A percentile compares a stretch with the other conserved stretches of the same genome.
phyloP scores from a whole-genome alignment of 305 asterid genomes.

The Fraxinus platypoda region DNA sequence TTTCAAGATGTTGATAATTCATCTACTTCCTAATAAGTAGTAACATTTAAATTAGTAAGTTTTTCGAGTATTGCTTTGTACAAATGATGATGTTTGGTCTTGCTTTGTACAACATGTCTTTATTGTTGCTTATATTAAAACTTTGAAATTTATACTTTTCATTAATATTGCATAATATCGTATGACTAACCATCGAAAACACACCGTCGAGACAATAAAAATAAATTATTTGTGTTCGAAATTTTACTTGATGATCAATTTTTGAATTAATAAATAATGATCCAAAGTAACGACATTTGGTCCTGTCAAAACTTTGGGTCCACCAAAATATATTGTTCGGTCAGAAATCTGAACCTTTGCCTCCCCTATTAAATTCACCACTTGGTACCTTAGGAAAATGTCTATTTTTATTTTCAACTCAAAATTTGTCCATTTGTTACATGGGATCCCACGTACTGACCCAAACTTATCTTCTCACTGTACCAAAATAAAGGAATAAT shows the following conservation, averaged over 20 bases:
- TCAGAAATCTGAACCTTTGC: slow-evolving; percentile 21
- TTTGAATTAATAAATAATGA: not conserved
- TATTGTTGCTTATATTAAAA: not conserved
- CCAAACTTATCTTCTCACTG: slow-evolving; percentile 25
- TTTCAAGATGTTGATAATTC: slow-evolving; percentile 3
- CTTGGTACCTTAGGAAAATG: slow-evolving; percentile 6
- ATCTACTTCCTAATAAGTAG: not conserved
- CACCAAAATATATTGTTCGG: slow-evolving; percentile 19
- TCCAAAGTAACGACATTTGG: not conserved
- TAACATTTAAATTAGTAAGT: not conserved
- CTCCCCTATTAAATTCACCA: slow-evolving; percentile 17
- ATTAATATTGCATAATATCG: too few relatives aligned
- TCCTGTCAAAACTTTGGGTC: slow-evolving; percentile 8
- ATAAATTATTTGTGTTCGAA: not conserved
- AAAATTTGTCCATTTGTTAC: not conserved
- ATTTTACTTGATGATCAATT: too few relatives aligned
- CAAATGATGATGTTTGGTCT: not conserved
- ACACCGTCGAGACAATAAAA: not conserved
- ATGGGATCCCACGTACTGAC: not conserved
- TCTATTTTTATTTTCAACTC: not conserved
- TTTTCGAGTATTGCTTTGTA: not conserved
- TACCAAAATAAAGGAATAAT: slow-evolving; percentile 15
- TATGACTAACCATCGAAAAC: not conserved
- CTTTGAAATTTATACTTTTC: not conserved
- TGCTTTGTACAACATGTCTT: not conserved